Evolutionary conservation across 2,329 filamentous ascomycete species (phyloP).

Genomic region (Lachnellula cervina): DNA sequence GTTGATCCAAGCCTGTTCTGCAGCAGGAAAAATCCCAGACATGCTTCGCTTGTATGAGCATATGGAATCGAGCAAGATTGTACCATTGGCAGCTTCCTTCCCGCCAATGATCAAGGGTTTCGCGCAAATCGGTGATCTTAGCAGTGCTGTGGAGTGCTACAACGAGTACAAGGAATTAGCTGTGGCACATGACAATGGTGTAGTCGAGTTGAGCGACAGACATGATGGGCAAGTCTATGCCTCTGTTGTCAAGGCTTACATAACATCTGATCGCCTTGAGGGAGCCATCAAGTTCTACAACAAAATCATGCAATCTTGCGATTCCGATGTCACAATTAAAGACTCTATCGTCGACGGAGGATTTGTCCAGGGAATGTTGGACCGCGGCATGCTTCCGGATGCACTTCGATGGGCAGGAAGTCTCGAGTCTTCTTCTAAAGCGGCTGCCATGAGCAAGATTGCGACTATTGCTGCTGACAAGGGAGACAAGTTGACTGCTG

Average conservation of each 20-base stretch:
- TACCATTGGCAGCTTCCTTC: constrained; percentile 77
- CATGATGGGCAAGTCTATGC: constrained; percentile 84
- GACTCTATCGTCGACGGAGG: constrained; percentile 68
- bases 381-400: constrained; percentile 64
- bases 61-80: constrained; percentile 74
- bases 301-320: constrained; percentile 64
- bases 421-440: constrained; percentile 54
- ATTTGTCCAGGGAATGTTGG: constrained; percentile 73
- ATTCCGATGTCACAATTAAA: constrained; percentile 57
- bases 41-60: constrained; percentile 91
- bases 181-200: constrained; percentile 75
- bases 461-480: constrained; percentile 76
- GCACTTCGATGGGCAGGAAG: constrained; percentile 69
- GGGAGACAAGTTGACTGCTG: constrained; percentile 64
- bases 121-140: constrained; percentile 71
- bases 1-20: constrained; percentile 82
- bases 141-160: constrained; percentile 89
- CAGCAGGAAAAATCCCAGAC: constrained; percentile 72
- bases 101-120: constrained; percentile 95
- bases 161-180: constrained; percentile 89
- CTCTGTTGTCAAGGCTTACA: constrained; percentile 84
- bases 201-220: constrained; percentile 62
- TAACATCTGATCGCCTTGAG: constrained; percentile 72
- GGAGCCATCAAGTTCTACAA: constrained; percentile 82
- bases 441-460: constrained; percentile 65